A percentile compares a stretch with the other conserved stretches of the same genome.
phyloP scores from a whole-genome alignment of 768 basidiomycete species.

The Artomyces pyxidatus region DNA sequence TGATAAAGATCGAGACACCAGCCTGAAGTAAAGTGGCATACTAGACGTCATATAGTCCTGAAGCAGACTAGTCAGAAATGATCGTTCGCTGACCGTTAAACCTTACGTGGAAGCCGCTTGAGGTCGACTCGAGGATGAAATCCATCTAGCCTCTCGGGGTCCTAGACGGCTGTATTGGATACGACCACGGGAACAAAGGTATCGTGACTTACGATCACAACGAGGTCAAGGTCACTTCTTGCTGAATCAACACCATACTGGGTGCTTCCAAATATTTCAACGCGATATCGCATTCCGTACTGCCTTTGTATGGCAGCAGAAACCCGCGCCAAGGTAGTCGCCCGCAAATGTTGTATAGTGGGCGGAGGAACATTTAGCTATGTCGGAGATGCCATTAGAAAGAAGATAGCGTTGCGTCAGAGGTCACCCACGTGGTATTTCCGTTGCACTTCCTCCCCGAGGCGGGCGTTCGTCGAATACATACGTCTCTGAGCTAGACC shows the following conservation, averaged over 20 bases:
- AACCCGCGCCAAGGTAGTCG: constrained; percentile 5
- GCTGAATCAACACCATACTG: constrained; percentile 35
- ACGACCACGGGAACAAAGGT: background rate
- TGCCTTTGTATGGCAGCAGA: background rate
- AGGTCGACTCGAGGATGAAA: constrained; percentile 21
- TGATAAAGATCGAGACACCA: background rate
- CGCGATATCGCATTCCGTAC: constrained; percentile 28
- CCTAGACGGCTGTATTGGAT: constrained; percentile 20
- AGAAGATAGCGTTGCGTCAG: background rate
- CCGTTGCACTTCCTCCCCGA: background rate
- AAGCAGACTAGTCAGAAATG: background rate
- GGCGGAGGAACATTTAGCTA: background rate
- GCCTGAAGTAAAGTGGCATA: constrained; percentile 4
- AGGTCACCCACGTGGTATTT: background rate
- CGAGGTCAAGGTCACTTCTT: constrained; percentile 43
- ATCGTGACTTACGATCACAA: constrained; percentile 36
- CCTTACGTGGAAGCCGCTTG: constrained; percentile 25
- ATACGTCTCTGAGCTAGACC: background rate
- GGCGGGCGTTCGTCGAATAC: background rate
- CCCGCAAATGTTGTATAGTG: constrained; percentile 3
- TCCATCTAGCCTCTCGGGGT: constrained; percentile 23
- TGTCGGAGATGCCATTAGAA: background rate
- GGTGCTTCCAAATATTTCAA: constrained; percentile 42
- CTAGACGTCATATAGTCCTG: constrained; percentile 27
- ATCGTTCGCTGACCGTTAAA: too few relatives aligned